Evolutionary conservation across 176 grass and related monocot species (phyloP).

Genomic region (Typha latifolia): DNA sequence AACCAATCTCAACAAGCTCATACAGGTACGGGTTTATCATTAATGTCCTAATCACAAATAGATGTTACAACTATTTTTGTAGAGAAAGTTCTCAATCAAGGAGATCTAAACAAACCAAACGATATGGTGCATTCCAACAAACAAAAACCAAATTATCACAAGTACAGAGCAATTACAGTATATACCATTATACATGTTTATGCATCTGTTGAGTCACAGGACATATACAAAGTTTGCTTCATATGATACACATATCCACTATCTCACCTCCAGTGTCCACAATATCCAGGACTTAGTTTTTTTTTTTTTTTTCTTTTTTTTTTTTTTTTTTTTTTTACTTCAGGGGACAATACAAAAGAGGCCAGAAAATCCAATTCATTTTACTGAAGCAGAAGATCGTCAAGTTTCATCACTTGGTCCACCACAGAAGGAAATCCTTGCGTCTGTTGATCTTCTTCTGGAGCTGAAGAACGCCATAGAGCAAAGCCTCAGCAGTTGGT

Average conservation of each 20-base stretch:
- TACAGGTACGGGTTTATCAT: no score
- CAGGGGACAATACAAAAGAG: slow-evolving; percentile 4
- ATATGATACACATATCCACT: slow-evolving; percentile 8
- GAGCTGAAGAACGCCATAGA: slow-evolving; percentile 94
- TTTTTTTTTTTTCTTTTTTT: slow-evolving; percentile 44
- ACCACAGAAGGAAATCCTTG: slow-evolving; percentile 97
- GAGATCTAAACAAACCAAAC: no score
- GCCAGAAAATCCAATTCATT: slow-evolving; percentile 17
- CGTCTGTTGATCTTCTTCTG: slow-evolving; percentile 97
- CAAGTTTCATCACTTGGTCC: slow-evolving; percentile 58
- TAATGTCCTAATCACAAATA: no score
- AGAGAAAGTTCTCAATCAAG: no score
- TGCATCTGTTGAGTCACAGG: no score
- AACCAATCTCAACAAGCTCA: no score
- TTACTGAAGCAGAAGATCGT: slow-evolving; percentile 1
- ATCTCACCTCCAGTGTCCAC: slow-evolving; percentile 27
- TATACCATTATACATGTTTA: no score
- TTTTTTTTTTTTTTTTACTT: slow-evolving; percentile 48
- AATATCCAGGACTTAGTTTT: slow-evolving; percentile 1
- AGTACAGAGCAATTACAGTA: no score
- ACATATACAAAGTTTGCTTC: no score
- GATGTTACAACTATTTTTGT: no score
- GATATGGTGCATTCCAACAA: no score
- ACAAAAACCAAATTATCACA: no score
- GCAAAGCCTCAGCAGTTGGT: slow-evolving; percentile 84